A percentile compares a stretch with the other conserved stretches of the same genome.
phyloP scores from a whole-genome alignment of 306 rosid genomes.

The Abrus pulchellus region DNA sequence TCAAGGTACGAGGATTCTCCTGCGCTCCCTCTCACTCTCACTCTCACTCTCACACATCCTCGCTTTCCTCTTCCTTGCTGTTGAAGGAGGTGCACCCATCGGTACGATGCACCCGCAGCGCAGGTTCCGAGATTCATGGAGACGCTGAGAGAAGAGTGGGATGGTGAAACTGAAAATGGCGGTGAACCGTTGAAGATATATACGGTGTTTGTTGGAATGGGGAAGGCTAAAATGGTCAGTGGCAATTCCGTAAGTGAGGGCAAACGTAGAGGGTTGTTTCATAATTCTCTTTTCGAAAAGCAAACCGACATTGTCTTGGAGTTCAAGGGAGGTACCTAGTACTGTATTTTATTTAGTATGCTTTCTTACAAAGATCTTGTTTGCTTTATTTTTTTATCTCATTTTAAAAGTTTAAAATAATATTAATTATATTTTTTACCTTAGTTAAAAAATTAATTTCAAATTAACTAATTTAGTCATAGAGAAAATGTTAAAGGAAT shows the following conservation, averaged over 20 bases:
- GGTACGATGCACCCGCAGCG: slow-evolving; percentile 44
- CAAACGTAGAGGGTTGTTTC: not conserved
- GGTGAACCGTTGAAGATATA: slow-evolving; percentile 18
- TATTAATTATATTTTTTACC: too few relatives aligned
- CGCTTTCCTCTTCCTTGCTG: not conserved
- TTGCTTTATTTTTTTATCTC: too few relatives aligned
- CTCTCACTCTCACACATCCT: slow-evolving; percentile 46
- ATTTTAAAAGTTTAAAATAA: too few relatives aligned
- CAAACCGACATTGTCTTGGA: slow-evolving; percentile 19
- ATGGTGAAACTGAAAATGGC: slow-evolving; percentile 32
- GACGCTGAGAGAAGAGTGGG: not conserved
- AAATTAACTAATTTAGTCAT: too few relatives aligned
- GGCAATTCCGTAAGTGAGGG: not conserved
- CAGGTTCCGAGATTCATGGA: slow-evolving; percentile 48
- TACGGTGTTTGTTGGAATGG: not conserved
- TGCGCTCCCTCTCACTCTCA: slow-evolving; percentile 33
- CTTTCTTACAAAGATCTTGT: too few relatives aligned
- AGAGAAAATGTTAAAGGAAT: too few relatives aligned
- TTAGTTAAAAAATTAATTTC: too few relatives aligned
- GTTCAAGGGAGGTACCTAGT: slow-evolving; percentile 5
- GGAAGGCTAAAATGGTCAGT: not conserved
- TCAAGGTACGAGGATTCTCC: slow-evolving; percentile 68
- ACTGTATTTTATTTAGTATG: too few relatives aligned
- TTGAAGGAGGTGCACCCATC: slow-evolving; percentile 29
- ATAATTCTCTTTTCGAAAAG: not conserved